Evolutionary conservation across 352 stramenopile species (phyloP), one percentile per base, ranked within the genome.

Genomic region (Phytophthora cactorum): DNA sequence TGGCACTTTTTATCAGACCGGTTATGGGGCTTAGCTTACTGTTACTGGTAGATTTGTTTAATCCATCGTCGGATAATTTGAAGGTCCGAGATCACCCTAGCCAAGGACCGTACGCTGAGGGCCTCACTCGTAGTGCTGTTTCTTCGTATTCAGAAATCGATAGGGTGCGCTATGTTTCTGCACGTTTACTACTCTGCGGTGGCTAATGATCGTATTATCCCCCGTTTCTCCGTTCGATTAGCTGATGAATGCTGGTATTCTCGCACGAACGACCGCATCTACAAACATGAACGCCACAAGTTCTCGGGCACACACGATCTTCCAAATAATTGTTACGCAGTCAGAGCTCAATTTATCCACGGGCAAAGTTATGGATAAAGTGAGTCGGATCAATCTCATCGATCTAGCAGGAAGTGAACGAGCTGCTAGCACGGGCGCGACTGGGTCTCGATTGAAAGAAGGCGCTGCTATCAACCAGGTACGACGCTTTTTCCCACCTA

Each of bases 401-500:
- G 94, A 98, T 72, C 75, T 98, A n/a, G 94, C 94, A 8, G 93
- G 93, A 17, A 97, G 88, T 41, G 93, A 98, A 70, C 66, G 92
- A 43, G 91, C 90, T 15, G 76, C 84, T 5, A 98, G 95, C 52
- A 98, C 94, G 3, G 90, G 90, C 10, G 95, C 93, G 3, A 96
- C 89, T 2, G 94, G 93, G 0, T 78, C 79, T 31, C 75, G 90
- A 15, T 66, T 98, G 25, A 98, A 98, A 73, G 95, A 98, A 81
- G 95, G 95, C 3, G 92, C 92, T 25, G 92, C 88, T n/a, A 98
- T 98, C 63, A 98, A 98, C 64, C 84, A 97, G 81, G 88, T 72
- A 66, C 14, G 32, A 43, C 36, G 22, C 22, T 22, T 1, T 22
- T 22, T 22, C 22, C 22, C 22, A 22, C 22, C 22, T 22, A 22